These are phyloP conservation scores for Alnus glutinosa DNA, from an alignment of 306 rosid genomes.

Conservation along the genomic window DNA sequence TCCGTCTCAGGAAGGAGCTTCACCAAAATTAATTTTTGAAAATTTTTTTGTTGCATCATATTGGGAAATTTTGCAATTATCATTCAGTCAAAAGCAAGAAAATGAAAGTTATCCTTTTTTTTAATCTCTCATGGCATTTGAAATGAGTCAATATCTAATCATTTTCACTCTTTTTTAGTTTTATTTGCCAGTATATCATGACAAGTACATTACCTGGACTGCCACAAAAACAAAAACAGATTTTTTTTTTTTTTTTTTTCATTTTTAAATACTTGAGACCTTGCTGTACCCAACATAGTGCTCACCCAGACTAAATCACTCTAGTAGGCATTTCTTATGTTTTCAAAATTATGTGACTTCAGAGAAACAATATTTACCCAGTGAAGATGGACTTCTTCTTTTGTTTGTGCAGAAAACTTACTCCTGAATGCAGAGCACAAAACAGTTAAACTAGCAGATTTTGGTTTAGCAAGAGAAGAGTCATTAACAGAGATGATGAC, in stretches of 20 bases:
- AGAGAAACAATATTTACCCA: conserved; percentile 12
- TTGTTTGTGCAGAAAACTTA: conserved; percentile 70
- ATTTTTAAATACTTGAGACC: not conserved
- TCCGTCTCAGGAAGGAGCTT: too few relatives aligned
- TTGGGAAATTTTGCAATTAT: too few relatives aligned
- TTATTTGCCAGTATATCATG: not conserved
- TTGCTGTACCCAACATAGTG: not conserved
- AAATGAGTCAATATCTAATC: too few relatives aligned
- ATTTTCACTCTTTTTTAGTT: not conserved
- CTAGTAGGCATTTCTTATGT: not conserved
- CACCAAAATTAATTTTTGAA: too few relatives aligned
- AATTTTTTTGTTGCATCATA: too few relatives aligned
- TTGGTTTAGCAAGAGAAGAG: conserved; percentile 96
- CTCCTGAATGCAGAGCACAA: conserved; percentile 77
- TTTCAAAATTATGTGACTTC: not conserved
- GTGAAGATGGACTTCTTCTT: conserved; percentile 26
- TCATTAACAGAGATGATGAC: conserved; percentile 96
- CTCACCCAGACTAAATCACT: not conserved
- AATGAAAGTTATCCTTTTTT: too few relatives aligned
- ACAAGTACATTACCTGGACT: not conserved
- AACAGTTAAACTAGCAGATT: conserved; percentile 88
- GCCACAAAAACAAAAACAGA: not conserved
- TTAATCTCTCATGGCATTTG: too few relatives aligned
- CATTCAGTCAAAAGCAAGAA: too few relatives aligned
- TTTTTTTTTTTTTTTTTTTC: not conserved